Conservation (phyloP, 129 eudicot species). For the Calendula officinalis region DNA sequence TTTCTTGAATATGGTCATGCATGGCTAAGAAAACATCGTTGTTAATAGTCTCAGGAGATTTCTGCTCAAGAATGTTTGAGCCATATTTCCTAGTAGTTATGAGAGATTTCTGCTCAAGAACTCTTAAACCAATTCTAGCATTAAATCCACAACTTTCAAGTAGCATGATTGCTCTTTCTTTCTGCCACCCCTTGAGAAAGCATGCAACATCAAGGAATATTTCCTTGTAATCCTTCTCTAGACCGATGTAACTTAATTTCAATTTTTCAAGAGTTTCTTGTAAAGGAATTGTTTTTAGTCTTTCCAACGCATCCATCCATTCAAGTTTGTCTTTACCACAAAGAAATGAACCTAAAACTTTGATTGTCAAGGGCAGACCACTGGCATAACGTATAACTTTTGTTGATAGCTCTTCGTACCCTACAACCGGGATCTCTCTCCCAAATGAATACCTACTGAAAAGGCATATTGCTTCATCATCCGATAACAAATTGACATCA, state of each 20-base stretch:
- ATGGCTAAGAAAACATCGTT: neutral
- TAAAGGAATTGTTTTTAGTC: neutral
- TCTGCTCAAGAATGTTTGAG: neutral
- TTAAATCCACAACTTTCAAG: neutral
- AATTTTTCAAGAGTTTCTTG: neutral
- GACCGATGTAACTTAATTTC: neutral
- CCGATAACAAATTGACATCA: neutral
- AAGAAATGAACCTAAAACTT: conserved; percentile 8
- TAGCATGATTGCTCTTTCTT: neutral
- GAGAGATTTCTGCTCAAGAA: conserved; percentile 2
- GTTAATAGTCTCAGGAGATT: neutral
- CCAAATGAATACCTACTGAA: conserved; percentile 10
- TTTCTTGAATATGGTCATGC: conserved; percentile 11
- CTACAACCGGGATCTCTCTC: neutral
- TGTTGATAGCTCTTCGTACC: neutral
- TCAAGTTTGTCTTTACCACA: neutral
- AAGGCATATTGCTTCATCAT: neutral
- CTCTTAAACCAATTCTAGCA: neutral
- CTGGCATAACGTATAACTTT: neutral
- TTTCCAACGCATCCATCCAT: neutral
- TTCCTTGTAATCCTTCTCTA: neutral
- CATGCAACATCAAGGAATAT: conserved; percentile 4
- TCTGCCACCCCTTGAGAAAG: neutral
- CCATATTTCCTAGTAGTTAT: neutral
- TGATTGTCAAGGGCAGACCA: conserved; percentile 7